A percentile compares a stretch with the other conserved stretches of the same genome.
Conservation (phyloP, 768 basidiomycete species). For the Fibroporia radiculosa region DNA sequence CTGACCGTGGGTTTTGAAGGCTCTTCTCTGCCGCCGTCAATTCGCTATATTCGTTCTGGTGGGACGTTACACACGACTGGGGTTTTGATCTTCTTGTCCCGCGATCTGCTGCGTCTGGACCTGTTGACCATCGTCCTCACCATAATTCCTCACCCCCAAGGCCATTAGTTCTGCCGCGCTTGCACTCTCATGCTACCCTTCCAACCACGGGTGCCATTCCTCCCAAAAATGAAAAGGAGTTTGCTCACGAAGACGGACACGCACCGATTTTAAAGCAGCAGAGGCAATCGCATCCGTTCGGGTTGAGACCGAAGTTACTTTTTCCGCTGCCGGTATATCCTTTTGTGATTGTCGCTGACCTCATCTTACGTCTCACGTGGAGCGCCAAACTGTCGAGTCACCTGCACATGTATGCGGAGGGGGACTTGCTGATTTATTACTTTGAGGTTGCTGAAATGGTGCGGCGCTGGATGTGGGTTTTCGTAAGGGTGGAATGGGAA, state of each 20-base stretch:
- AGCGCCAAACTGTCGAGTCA: conserved; percentile 85
- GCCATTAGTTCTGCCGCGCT: conserved; percentile 38
- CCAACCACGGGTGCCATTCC: conserved; percentile 4
- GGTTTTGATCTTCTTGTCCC: conserved; percentile 65
- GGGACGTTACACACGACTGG: conserved; percentile 99
- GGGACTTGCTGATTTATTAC: conserved; percentile 79
- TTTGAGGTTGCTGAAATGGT: conserved; percentile 86
- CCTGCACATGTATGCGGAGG: conserved; percentile 71
- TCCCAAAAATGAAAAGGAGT: neutral
- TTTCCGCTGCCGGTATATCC: conserved; percentile 84
- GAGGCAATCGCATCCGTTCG: conserved; percentile 42
- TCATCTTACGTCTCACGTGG: conserved; percentile 90
- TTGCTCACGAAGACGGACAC: neutral
- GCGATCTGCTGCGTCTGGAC: conserved; percentile 11
- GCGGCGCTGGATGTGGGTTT: conserved; percentile 97
- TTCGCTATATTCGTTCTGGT: conserved; percentile 96
- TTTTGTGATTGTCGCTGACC: conserved; percentile 71
- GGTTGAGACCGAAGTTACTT: conserved; percentile 67
- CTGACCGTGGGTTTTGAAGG: conserved; percentile 51
- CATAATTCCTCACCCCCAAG: conserved; percentile 28
- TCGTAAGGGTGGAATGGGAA: conserved; percentile 96
- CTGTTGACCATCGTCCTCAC: conserved; percentile 4
- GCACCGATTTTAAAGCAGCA: neutral
- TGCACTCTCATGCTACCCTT: conserved; percentile 29
- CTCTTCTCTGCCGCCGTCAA: conserved; percentile 78